Evolutionary conservation across 140 eudicot species (phyloP).

Genomic region (Cichorium intybus): DNA sequence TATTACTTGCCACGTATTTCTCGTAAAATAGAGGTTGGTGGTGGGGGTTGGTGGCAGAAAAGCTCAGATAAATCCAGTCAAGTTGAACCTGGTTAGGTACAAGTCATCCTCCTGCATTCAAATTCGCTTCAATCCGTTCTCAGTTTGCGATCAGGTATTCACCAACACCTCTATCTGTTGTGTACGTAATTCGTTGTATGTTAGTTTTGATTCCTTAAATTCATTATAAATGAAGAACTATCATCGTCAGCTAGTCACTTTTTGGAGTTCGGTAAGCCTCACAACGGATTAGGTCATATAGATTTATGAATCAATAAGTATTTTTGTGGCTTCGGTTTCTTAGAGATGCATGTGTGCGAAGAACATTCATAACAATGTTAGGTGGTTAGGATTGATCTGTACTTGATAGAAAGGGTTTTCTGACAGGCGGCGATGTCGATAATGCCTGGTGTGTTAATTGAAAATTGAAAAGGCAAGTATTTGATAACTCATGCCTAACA

Average conservation of each 20-base stretch:
- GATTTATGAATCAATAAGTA: neutral
- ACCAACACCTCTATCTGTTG: neutral
- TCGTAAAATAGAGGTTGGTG: neutral
- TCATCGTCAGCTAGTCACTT: neutral
- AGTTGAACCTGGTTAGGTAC: neutral
- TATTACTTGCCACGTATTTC: neutral
- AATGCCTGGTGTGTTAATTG: neutral
- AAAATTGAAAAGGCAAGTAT: neutral
- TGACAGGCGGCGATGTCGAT: neutral
- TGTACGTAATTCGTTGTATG: constrained; percentile 3
- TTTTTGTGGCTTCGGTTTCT: constrained; percentile 1
- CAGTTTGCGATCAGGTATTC: constrained; percentile 10
- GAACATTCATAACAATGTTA: neutral
- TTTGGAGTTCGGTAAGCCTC: neutral
- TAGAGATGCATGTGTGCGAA: neutral
- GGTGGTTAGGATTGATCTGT: neutral
- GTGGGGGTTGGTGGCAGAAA: constrained; percentile 25
- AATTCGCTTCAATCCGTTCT: neutral
- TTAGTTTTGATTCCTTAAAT: neutral
- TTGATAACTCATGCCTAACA: neutral
- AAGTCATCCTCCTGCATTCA: neutral
- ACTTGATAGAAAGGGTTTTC: neutral
- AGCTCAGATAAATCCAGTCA: constrained; percentile 9
- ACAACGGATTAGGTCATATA: neutral
- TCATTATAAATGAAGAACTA: neutral